Evolutionary conservation across 2,329 filamentous ascomycete species (phyloP).

Genomic region (Trichothecium sympodiale): DNA sequence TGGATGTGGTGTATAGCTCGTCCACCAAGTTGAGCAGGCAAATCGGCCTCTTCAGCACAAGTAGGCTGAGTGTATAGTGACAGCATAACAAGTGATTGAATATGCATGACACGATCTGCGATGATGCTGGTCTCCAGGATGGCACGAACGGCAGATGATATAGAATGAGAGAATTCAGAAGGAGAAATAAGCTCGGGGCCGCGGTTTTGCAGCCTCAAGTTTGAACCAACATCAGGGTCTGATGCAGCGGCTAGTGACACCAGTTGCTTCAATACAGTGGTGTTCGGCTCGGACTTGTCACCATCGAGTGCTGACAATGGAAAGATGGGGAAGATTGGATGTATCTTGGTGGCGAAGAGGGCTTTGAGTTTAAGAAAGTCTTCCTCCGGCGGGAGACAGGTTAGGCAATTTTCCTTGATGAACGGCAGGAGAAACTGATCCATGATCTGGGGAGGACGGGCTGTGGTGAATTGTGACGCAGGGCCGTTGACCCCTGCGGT

Average conservation of each 20-base stretch:
- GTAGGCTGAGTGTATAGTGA: constrained; percentile 49
- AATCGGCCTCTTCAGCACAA: constrained; percentile 40
- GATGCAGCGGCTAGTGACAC: constrained; percentile 43
- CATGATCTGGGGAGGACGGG: constrained; percentile 25
- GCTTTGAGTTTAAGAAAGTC: constrained; percentile 34
- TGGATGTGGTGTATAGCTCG: constrained; percentile 46
- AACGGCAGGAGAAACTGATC: constrained; percentile 30
- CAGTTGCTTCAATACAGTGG: constrained; percentile 39
- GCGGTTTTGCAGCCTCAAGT: constrained; percentile 32
- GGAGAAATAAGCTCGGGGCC: constrained; percentile 27
- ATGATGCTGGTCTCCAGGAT: constrained; percentile 43
- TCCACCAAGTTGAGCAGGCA: constrained; percentile 40
- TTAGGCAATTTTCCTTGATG: constrained; percentile 32
- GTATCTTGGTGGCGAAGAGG: constrained; percentile 39
- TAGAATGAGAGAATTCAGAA: constrained; percentile 34
- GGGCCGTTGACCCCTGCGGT: constrained; percentile 13
- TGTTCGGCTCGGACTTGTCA: constrained; percentile 19
- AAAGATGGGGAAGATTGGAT: constrained; percentile 43
- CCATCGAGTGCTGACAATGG: constrained; percentile 22
- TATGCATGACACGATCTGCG: constrained; percentile 41
- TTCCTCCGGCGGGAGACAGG: constrained; percentile 32
- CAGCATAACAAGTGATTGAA: constrained; percentile 41
- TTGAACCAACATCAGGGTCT: constrained; percentile 30
- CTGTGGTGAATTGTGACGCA: constrained; percentile 25
- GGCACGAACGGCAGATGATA: constrained; percentile 36